Evolutionary conservation across 805 yeast species (phyloP).

Genomic region (Isabelozyma heimii): DNA sequence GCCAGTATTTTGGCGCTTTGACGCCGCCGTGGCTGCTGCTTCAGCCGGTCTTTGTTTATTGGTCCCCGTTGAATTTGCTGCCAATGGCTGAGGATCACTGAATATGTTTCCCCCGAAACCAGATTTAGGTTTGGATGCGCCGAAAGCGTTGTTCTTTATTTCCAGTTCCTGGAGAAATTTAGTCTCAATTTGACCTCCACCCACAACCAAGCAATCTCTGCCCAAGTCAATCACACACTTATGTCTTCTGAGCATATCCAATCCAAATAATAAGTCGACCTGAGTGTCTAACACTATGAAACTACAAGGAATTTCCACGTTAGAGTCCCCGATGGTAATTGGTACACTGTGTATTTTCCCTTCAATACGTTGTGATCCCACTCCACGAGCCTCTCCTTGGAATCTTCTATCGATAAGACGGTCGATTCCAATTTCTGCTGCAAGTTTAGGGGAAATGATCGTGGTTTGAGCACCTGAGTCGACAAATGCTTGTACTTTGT

Average conservation of each 20-base stretch:
- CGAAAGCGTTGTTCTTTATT: conserved; percentile 25
- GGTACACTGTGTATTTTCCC: conserved; percentile 92
- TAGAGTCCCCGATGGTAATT: conserved; percentile 62
- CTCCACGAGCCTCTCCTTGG: conserved; percentile 84
- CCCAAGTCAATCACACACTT: conserved; percentile 78
- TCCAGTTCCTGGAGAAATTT: conserved; percentile 73
- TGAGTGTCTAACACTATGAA: conserved; percentile 55
- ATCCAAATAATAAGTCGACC: conserved; percentile 77
- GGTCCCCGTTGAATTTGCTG: conserved; percentile 8
- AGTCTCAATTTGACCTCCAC: conserved; percentile 63
- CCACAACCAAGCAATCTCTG: conserved; percentile 58
- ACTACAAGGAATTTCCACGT: conserved; percentile 38
- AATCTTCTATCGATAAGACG: conserved; percentile 78
- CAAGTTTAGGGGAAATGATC: conserved; percentile 73
- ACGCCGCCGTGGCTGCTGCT: conserved; percentile 18
- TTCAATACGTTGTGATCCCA: conserved; percentile 72
- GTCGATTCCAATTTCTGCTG: conserved; percentile 66
- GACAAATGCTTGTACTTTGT: conserved; percentile 84
- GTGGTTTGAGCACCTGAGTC: conserved; percentile 96
- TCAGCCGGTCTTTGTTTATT: conserved; percentile 3
- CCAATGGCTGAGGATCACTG: conserved; percentile 10
- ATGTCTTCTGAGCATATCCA: conserved; percentile 88
- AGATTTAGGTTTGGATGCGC: conserved; percentile 6
- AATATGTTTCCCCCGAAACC: conserved; percentile 36
- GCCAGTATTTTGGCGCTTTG: conserved; percentile 14